A percentile compares a stretch with the other conserved stretches of the same genome.
Evolutionary conservation across 768 basidiomycete genomes (phyloP).

Genomic region (Boletellus sp.): DNA sequence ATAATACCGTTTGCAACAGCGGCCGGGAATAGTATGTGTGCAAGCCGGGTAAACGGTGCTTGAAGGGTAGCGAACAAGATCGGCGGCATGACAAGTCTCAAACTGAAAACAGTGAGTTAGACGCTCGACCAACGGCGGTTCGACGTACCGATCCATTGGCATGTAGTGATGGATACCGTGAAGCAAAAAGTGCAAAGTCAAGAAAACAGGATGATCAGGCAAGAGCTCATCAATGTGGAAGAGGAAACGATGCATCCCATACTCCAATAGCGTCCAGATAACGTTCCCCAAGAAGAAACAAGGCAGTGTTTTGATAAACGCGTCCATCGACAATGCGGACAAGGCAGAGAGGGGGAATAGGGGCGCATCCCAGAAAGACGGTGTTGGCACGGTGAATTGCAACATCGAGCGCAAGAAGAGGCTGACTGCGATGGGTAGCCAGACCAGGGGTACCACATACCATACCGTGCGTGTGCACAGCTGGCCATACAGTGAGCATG

Average conservation of each 20-base stretch:
- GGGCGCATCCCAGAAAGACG: constrained; percentile 57
- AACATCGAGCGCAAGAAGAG: constrained; percentile 77
- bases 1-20: constrained; percentile 90
- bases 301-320: constrained; percentile 49
- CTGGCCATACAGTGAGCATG: constrained; percentile 34
- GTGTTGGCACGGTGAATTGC: constrained; percentile 73
- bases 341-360: constrained; percentile 50
- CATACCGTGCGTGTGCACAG: constrained; percentile 82
- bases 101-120: constrained; percentile 36
- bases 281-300: constrained; percentile 86
- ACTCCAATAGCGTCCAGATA: constrained; percentile 94
- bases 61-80: constrained; percentile 72
- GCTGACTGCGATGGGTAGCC: constrained; percentile 83
- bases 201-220: constrained; percentile 76
- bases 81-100: constrained; percentile 98
- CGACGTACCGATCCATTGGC: constrained; percentile 84
- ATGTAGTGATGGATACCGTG: constrained; percentile 98
- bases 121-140: not conserved
- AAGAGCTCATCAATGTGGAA: constrained; percentile 91
- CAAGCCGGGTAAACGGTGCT: constrained; percentile 83
- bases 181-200: constrained; percentile 85
- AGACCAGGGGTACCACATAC: constrained; percentile 90
- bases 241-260: constrained; percentile 89
- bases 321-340: constrained; percentile 44
- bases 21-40: constrained; percentile 75